These are phyloP conservation scores for Phytophthora tentaculata DNA, from an alignment of 352 stramenopile genomes.

Conservation along the genomic window DNA sequence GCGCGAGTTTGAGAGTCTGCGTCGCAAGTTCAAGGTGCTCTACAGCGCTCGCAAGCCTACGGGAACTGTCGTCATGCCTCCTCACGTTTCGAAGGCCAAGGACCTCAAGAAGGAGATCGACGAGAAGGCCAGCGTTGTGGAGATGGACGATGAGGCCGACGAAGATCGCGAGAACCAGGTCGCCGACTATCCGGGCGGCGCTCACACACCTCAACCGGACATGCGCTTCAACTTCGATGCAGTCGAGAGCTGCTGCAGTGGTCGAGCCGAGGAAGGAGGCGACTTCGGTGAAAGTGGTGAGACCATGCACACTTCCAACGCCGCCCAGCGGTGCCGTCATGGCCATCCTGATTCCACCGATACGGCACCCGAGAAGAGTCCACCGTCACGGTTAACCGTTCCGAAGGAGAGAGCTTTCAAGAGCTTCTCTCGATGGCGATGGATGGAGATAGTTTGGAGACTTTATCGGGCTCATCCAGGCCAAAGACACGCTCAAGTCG, in stretches of 20 bases:
- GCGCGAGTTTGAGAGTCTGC: slow-evolving; percentile 7
- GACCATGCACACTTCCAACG: neutral
- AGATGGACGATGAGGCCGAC: neutral
- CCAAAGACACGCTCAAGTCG: neutral
- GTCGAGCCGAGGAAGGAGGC: neutral
- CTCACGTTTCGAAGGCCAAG: slow-evolving; percentile 3
- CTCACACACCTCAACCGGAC: neutral
- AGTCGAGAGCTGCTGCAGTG: neutral
- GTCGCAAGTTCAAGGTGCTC: slow-evolving; percentile 14
- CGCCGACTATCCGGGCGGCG: neutral
- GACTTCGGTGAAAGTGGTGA: neutral
- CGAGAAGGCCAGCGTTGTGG: slow-evolving; percentile 11
- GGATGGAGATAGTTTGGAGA: neutral
- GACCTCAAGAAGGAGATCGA: slow-evolving; percentile 3
- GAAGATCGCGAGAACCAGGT: neutral
- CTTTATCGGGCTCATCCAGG: neutral
- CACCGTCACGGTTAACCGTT: neutral
- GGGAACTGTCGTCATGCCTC: neutral
- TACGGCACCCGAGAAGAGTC: neutral
- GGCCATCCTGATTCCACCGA: neutral
- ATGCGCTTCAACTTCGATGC: neutral
- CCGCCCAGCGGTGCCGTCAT: neutral
- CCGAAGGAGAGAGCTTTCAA: neutral
- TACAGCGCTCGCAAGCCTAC: slow-evolving; percentile 9
- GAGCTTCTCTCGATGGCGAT: neutral